phyloP scores from a whole-genome alignment of 352 stramenopile species.

The Phytopythium helicoides region DNA sequence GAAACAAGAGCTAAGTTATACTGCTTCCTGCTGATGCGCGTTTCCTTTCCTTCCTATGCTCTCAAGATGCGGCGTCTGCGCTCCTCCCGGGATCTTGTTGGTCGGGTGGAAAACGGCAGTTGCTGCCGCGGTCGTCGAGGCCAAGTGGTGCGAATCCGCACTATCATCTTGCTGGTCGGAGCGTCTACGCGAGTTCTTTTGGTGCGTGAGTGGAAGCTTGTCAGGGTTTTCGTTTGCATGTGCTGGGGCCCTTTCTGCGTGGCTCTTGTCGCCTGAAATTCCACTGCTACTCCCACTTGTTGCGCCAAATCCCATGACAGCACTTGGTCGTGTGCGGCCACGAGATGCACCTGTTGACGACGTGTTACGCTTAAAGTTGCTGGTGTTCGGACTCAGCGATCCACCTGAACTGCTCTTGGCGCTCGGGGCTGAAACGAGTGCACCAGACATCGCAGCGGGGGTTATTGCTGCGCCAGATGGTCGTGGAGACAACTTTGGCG shows the following conservation, averaged over 20 bases:
- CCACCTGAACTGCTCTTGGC: neutral
- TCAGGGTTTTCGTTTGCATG: slow-evolving; percentile 40
- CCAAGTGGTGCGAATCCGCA: slow-evolving; percentile 11
- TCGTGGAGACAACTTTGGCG: slow-evolving; percentile 45
- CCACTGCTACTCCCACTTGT: slow-evolving; percentile 21
- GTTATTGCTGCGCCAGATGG: slow-evolving; percentile 16
- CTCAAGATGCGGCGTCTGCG: neutral
- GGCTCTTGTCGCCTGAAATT: slow-evolving; percentile 28
- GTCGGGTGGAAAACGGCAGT: slow-evolving; percentile 1
- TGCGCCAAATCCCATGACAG: slow-evolving; percentile 9
- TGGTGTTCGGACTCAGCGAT: slow-evolving; percentile 22
- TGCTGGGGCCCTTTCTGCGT: slow-evolving; percentile 39
- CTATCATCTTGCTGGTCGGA: slow-evolving; percentile 44
- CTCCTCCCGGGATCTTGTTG: slow-evolving; percentile 1
- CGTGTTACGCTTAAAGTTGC: slow-evolving; percentile 54
- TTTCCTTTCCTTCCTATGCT: slow-evolving; percentile 3
- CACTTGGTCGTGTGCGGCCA: slow-evolving; percentile 25
- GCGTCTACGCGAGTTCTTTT: slow-evolving; percentile 41
- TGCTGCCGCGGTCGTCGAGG: neutral
- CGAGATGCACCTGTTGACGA: slow-evolving; percentile 40
- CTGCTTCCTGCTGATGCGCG: slow-evolving; percentile 3
- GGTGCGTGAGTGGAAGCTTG: slow-evolving; percentile 40
- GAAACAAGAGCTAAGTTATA: no score
- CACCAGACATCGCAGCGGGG: slow-evolving; percentile 17
- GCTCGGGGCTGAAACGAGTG: slow-evolving; percentile 3